phyloP scores from a whole-genome alignment of 371 early-diverging fungal species.

The Umbelopsis sp. region DNA sequence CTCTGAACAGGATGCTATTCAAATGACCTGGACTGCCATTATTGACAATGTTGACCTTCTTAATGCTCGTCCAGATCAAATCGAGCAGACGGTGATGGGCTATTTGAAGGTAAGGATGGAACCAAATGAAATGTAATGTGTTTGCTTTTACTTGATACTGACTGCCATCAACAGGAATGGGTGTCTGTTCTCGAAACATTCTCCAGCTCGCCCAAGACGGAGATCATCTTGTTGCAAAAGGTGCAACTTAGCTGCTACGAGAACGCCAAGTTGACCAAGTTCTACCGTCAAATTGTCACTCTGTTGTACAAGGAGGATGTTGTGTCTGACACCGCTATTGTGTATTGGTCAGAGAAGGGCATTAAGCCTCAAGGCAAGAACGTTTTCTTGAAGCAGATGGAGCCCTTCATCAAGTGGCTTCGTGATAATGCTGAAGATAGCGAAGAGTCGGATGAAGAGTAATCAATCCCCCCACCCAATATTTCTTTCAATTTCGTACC shows the following conservation, averaged over 20 bases:
- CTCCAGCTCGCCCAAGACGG: slow-evolving; percentile 80
- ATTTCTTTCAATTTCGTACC: background rate
- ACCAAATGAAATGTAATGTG: background rate
- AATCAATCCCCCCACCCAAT: slow-evolving; percentile 2
- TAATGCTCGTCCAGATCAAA: slow-evolving; percentile 75
- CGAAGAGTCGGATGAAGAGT: slow-evolving; percentile 73
- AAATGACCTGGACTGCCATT: slow-evolving; percentile 82
- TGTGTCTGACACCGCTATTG: slow-evolving; percentile 85
- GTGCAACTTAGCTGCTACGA: slow-evolving; percentile 86
- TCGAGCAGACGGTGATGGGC: slow-evolving; percentile 74
- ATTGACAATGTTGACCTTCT: slow-evolving; percentile 78
- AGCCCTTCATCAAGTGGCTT: slow-evolving; percentile 84
- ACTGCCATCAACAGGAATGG: slow-evolving; percentile 51
- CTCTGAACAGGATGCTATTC: slow-evolving; percentile 75
- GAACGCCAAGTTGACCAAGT: slow-evolving; percentile 87
- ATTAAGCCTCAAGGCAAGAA: slow-evolving; percentile 86
- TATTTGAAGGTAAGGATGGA: slow-evolving; percentile 52
- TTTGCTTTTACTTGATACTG: background rate
- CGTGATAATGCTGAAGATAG: slow-evolving; percentile 77
- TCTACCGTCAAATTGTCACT: slow-evolving; percentile 81
- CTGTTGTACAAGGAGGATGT: slow-evolving; percentile 89
- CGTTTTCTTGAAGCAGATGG: slow-evolving; percentile 90
- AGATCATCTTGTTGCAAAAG: slow-evolving; percentile 81
- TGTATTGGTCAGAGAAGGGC: slow-evolving; percentile 94
- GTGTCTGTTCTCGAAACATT: slow-evolving; percentile 73